Base-by-base conservation (phyloP, 2,329 filamentous ascomycete species). In the Microcera coccophila region DNA sequence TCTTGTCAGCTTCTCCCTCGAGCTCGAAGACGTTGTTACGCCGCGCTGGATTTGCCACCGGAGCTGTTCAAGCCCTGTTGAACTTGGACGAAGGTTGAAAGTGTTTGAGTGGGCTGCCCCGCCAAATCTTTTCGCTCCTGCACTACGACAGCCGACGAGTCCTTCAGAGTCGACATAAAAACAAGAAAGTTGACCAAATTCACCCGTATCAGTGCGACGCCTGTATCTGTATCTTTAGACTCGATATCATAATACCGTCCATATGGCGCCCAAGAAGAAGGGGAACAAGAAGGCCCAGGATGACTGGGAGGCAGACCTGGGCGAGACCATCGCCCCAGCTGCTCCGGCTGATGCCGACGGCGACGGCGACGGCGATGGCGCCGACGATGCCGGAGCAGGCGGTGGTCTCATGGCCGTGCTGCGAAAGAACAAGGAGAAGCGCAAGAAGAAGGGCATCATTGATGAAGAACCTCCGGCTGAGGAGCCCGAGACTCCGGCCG, bases 241-340 rank as follows among this genome's bases (percentile, higher is more conserved):
- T 7, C 24, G 24, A 9, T 14, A 28, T 28, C 24, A 14, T 24
- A 47, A 41, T 40, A 64, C 50, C 55, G 48, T 48, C 67, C 75
- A 68, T 48, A 97, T 96, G 91, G 73, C 90, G 62, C 90, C 90
- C 50, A 96, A 96, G 75, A 94, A 93, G 78, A 96, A 95, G 80
- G 74, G 73, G 58, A 85, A 84, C 65, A 94, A 91, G 76, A 84
- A 82, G 66, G 81, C 75, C 63, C 80, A 87, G 63, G 88, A 95
- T 62, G 89, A 96, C 75, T 96, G 91, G 91, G 93, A 97, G 68
- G 83, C 87, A 42, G 90, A 95, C 52, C 76, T 96, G 42, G 90
- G 90, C 60, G 91, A 96, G 72, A 73, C 76, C 48, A 76, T 82
- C 60, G 79, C 80, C 52, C 82, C 85, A 7, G 72, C 76, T 41